phyloP scores from a whole-genome alignment of 345 rosid genomes.

The Populus ilicifolia region DNA sequence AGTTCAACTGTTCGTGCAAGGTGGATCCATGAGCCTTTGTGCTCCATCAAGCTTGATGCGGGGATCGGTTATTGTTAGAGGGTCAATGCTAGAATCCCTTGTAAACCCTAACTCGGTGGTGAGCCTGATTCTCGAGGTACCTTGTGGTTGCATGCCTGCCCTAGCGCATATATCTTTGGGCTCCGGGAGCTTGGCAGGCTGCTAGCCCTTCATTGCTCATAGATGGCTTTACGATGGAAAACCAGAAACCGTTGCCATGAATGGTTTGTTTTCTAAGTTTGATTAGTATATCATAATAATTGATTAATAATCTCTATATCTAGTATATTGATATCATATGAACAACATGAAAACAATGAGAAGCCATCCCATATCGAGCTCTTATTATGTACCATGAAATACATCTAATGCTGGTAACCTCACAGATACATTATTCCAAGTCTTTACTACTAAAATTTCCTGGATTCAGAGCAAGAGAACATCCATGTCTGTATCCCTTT shows the following conservation, averaged over 20 bases:
- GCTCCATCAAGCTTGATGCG: not conserved
- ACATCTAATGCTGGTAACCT: not conserved
- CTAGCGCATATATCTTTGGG: not conserved
- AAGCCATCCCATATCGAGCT: not conserved
- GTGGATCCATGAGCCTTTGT: not conserved
- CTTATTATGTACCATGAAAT: constrained; percentile 7
- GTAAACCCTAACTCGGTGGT: not conserved
- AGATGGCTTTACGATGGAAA: not conserved
- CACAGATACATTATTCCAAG: not conserved
- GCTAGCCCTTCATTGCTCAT: not conserved
- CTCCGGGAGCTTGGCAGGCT: not conserved
- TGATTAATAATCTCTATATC: not conserved
- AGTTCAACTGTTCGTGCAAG: not conserved
- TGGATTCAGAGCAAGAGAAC: not conserved
- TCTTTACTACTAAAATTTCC: not conserved
- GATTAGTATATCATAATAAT: not conserved
- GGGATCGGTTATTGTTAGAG: not conserved
- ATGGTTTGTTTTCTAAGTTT: not conserved
- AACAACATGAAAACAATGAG: not conserved
- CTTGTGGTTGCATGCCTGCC: not conserved
- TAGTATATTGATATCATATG: not conserved
- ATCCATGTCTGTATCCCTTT: not conserved
- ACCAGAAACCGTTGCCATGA: not conserved
- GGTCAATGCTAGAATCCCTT: not conserved
- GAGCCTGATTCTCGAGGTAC: not conserved